These are phyloP conservation scores for Extremus antarcticus DNA, from an alignment of 495 filamentous ascomycete genomes.

Conservation along the genomic window DNA sequence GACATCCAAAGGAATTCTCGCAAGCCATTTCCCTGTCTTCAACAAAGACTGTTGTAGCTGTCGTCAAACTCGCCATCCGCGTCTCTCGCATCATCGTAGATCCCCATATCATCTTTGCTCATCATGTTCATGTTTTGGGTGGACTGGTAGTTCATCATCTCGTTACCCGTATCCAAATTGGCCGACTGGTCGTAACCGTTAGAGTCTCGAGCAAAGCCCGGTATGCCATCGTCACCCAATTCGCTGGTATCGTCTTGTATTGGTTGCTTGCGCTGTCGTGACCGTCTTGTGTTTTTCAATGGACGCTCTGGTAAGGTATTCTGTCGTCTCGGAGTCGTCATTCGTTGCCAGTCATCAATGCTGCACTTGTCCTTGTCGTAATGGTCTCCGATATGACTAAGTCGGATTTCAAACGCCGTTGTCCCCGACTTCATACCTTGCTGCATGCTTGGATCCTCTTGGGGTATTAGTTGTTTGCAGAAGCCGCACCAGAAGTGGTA, in stretches of 20 bases:
- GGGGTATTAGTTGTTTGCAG: slow-evolving; percentile 48
- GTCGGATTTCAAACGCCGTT: slow-evolving; percentile 47
- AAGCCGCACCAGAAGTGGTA: slow-evolving; percentile 85
- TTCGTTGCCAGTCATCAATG: slow-evolving; percentile 40
- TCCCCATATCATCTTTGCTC: not conserved
- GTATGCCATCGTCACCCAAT: not conserved
- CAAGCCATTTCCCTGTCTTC: not conserved
- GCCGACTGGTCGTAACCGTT: too few species aligned
- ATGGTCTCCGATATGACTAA: slow-evolving; percentile 81
- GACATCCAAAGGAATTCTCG: too few species aligned
- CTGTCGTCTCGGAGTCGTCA: slow-evolving; percentile 19
- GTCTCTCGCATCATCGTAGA: not conserved
- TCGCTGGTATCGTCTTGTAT: not conserved
- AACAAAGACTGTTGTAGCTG: not conserved
- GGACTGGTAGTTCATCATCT: not conserved
- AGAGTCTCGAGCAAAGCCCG: not conserved
- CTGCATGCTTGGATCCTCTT: slow-evolving; percentile 33
- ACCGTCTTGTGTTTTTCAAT: not conserved
- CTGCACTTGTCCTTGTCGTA: slow-evolving; percentile 38
- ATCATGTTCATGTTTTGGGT: not conserved
- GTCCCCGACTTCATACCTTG: slow-evolving; percentile 34
- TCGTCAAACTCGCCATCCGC: not conserved
- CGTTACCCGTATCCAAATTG: too few species aligned
- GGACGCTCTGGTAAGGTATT: not conserved
- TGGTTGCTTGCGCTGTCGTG: not conserved